Evolutionary conservation across 129 eudicot genomes (phyloP).

Genomic region (carrot (Daucus carota)): DNA sequence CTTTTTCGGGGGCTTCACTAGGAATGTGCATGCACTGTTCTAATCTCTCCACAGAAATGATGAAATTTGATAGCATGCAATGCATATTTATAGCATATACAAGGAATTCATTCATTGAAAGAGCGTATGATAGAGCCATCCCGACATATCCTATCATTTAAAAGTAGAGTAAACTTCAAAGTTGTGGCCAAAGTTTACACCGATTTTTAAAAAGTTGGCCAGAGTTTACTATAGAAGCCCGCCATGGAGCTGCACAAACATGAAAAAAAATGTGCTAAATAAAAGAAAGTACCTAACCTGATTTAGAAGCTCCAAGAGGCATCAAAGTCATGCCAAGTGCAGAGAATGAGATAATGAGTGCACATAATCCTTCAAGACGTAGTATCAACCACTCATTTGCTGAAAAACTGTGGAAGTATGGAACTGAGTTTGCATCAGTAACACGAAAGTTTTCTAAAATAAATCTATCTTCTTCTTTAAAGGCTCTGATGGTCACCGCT

Average conservation of each 20-base stretch:
- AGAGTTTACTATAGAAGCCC: too few relatives aligned
- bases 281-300: conserved; percentile 32
- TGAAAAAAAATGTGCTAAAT: not conserved
- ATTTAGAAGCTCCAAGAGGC: conserved; percentile 35
- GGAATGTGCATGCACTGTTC: conserved; percentile 66
- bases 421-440: conserved; percentile 45
- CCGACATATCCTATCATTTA: conserved; percentile 54
- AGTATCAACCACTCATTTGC: conserved; percentile 75
- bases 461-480: conserved; percentile 58
- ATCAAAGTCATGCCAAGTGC: conserved; percentile 51
- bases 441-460: conserved; percentile 35
- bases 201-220: too few relatives aligned
- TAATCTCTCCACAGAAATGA: conserved; percentile 60
- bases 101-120: conserved; percentile 48
- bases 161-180: too few relatives aligned
- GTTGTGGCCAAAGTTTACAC: too few relatives aligned
- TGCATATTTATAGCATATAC: conserved; percentile 34
- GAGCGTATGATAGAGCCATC: conserved; percentile 66
- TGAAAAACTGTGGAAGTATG: conserved; percentile 55
- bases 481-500: conserved; percentile 67
- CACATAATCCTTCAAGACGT: conserved; percentile 53
- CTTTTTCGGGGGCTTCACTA: conserved; percentile 57
- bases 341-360: conserved; percentile 46
- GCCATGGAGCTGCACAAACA: not conserved
- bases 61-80: conserved; percentile 42